Base-by-base conservation (phyloP, 2,329 filamentous ascomycete species). In the Lizonia empirigonia region DNA sequence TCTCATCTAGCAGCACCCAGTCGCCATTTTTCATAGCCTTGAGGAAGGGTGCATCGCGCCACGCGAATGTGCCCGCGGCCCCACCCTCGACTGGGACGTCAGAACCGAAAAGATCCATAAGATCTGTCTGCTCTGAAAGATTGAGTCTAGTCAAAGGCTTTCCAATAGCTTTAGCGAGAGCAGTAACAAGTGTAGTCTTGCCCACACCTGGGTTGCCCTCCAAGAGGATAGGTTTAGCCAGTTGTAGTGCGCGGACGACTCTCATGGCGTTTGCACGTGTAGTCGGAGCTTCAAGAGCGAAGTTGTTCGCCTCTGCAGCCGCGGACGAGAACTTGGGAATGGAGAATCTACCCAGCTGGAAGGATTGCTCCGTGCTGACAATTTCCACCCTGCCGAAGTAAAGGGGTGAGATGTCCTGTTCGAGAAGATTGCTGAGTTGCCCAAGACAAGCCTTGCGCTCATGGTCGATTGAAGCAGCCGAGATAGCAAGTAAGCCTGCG, bases 201-300 rank as follows among this genome's bases (percentile, higher is more conserved):
- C 94, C 94, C 18, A 99, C 94, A 69, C 94, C 94, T n/a, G 94
- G 94, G 63, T 90, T 97, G 27, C 95, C 94, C 76, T 99, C 94
- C 2, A 99, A 82, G 6, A 99, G 80, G 45, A 99, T 93, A 2
- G 94, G 93, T 69, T 97, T 97, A 44, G 85, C 81, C 46, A 96
- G 85, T 65, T 96, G 91, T 54, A 99, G 78, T 12, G 93, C 95
- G 56, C 94, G 86, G 47, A 95, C 83, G 24, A 99, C 88, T 69
- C 94, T 84, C 85, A 97, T 93, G 0, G 89, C 88, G 68, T 99
- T 99, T 40, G 87, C 81, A 53, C 88, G 86, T 1, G 94, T 97
- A 0, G 94, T 99, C 0, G 91, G 91, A 1, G 94, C 92, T 59
- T 91, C 85, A 62, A 99, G 88, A 18, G 90, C 89, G 67, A 94